Base-by-base conservation (phyloP, 192 early-diverging fungal species). In the Irineochytrium annulatum region DNA sequence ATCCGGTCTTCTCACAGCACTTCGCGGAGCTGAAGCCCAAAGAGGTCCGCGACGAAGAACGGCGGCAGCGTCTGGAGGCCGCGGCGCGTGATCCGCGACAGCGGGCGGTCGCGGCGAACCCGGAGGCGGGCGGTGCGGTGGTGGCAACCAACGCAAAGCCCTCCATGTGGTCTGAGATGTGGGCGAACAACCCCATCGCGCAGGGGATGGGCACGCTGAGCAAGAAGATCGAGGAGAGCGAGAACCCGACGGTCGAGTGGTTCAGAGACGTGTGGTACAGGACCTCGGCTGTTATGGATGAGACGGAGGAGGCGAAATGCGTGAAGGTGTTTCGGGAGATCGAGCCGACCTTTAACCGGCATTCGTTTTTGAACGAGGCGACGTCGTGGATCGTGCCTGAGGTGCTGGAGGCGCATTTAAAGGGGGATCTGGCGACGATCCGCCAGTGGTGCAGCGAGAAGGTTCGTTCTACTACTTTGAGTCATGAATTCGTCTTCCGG, bases 391-490 rank as follows among this genome's bases (percentile, higher is more conserved):
- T 93, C 54, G 77, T 99, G 66, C 95, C 97, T 6, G 97, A 99
- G 65, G 76, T 99, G 52, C 82, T 98, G 67, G 97, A 99, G 57
- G 95, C 93, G 0, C 93, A 95, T 43, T 69, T 99, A 53, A 89
- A 87, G 59, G 84, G 87, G 31, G 45, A 65, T 34, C 44, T 65
- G 19, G 87, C 80, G 57, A 87, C 87, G 3, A 79, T 99, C 41
- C 83, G 85, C 67, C 71, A 86, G 48, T 99, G 97, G 95, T 95
- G 94, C 78, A 91, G 89, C 11, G 97, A 99, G 75, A 88, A 85
- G 59, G 89, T 90, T 73, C 68, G 77, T 71, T 34, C 4, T 20
- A 22, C n/a, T n/a, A n/a, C n/a, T 59, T 0, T 65, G 14, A 17
- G 13, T 14, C 48, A 51, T 27, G 8, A 6, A 20, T 51, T 13